Evolutionary conservation across 2,329 filamentous ascomycete genomes (phyloP), one percentile per base, ranked within the genome.

Genomic region (Aspergillus oerlinghausenensis): DNA sequence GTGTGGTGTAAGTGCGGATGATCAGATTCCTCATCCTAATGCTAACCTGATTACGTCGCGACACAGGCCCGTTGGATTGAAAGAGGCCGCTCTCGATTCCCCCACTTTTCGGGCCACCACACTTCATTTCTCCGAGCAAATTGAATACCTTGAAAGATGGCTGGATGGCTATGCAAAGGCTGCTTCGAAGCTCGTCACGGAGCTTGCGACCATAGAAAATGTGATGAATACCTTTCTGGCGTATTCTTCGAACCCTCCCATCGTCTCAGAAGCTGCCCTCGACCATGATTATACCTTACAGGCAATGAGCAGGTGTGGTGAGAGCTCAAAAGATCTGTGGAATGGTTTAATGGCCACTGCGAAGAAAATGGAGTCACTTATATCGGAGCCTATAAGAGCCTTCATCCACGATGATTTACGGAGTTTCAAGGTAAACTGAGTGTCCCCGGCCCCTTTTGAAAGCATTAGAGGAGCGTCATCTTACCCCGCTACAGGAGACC

Each of bases 231-330:
- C 79, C 54, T 94, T 94, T 70, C 80, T 97, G 19, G 79, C 85
- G 58, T 87, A 89, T 63, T 87, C 90, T 29, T 83, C 87, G n/a
- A 90, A 90, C 26, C 87, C 89, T 4, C 74, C 83, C 23, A 83
- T 86, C 55, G 81, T 92, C 55, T 90, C 89, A 58, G 92, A 97
- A 73, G 88, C 89, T 54, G 84, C 93, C 53, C 81, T 99, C 69
- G 94, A 99, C 71, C 92, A 96, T 76, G 94, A 99, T 76, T 97
- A 97, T 73, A 94, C 92, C 0, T 80, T 96, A 50, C 80, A 96
- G 59, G 92, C 92, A 17, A 84, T 97, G 73, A 90, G 89, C 73
- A 84, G 89, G 55, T 89, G 92, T 69, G 88, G 88, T 19, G 93
- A 99, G 63, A 90, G 90, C 4, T 88, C 91, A 54, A 87, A 88